Evolutionary conservation across 768 basidiomycete species (phyloP), one percentile per base, ranked within the genome.

Genomic region (Gymnopilus dilepis): DNA sequence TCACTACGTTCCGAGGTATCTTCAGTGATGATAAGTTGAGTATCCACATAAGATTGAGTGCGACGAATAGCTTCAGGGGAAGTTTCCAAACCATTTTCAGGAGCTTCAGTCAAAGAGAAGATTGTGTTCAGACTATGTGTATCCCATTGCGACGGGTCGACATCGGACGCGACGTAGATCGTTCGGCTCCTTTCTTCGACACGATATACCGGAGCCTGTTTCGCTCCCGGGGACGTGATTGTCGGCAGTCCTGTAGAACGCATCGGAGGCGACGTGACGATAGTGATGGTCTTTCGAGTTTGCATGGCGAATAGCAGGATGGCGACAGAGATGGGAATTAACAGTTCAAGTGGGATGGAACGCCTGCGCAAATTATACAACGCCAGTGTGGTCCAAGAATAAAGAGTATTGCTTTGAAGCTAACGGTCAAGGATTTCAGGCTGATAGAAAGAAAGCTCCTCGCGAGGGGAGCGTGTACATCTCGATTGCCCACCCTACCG

Each of bases 121-220:
- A 82, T 76, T 22, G 74, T 69, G 61, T 77, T 75, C 38, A 81
- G 61, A 57, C 75, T 78, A 12, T 75, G 70, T 6, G 72, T 58
- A 59, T 80, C 76, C 79, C 79, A 82, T 56, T 82, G 75, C 28
- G 77, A 70, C 0, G 79, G 81, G 26, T 77, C 74, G 31, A 76
- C 70, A 63, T 82, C 80, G 15, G 79, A 79, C 17, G 78, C 74
- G 17, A 83, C 75, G 63, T 80, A 81, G 42, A 83, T 71, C 5
- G 82, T 82, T 50, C 80, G 75, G 56, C 77, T 78, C 17, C 80
- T 76, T 63, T 83, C 80, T 64, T 82, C 82, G 59, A 82, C 80
- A 43, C 81, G 80, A 65, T 81, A 82, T 40, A 80, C 72, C 1
- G 77, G 66, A 24, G 72, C 67, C 40, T 68, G 65, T 60, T 73